Base-by-base conservation (phyloP, 352 stramenopile genomes). In the Poterioochromonas sp. region DNA sequence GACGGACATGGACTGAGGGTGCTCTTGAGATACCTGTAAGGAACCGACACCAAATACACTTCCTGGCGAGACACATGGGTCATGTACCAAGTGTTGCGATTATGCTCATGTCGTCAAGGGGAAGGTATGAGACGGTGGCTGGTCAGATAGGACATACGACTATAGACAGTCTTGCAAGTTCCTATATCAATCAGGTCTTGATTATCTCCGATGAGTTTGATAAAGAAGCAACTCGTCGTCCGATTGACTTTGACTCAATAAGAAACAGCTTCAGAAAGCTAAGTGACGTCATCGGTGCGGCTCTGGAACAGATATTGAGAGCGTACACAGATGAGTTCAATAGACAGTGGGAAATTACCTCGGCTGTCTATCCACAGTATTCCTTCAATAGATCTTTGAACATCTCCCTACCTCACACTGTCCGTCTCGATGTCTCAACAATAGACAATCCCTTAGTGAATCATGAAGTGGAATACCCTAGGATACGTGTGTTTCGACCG, bases 181-280 rank as follows among this genome's bases (percentile, higher is more conserved):
- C 29, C 58, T 68, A 68, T 68, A 68, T 68, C 58, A 68, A 68
- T 68, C 58, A 68, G 58, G 58, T 68, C 58, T 68, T 68, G 58
- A 68, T 18, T 68, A 68, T 68, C 58, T 5, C 58, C 15, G 58
- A 68, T 68, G 58, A 68, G 58, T 68, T 68, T 68, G 58, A 68
- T 68, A 68, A 68, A 68, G 58, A 68, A 68, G 58, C 58, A 68
- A 68, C 58, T 68, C 29, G 58, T 68, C 58, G 58, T 68, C 58
- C 58, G 58, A 68, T 68, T 68, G 58, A 68, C 58, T 68, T 68
- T 68, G 58, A 68, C 58, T 68, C 29, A 68, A 35, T 68, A 32
- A 68, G 58, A 39, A 68, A 68, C 34, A 39, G 12, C 26, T 35
- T 68, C 34, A 39, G 26, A 68, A 68, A 39, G 34, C 58, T 68